Percentiles rank a stretch among this genome's conserved stretches.
phyloP scores from a whole-genome alignment of 257 asterid species.

The Ehretia macrophylla region DNA sequence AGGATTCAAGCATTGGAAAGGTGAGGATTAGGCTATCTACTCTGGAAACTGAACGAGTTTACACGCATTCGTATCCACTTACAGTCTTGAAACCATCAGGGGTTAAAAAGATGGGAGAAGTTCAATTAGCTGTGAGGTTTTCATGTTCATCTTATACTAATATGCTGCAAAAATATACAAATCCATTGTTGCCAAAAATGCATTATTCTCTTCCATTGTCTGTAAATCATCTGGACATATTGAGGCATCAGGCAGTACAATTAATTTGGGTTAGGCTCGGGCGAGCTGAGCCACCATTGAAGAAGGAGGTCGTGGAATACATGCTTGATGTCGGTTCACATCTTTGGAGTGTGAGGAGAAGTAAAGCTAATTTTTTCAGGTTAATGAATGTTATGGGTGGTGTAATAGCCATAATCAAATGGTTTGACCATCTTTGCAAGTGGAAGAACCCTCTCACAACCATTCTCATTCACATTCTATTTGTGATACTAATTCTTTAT shows the following conservation, averaged over 20 bases:
- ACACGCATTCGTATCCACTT: slow-evolving; percentile 77
- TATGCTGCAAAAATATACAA: slow-evolving; percentile 55
- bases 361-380: slow-evolving; percentile 66
- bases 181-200: slow-evolving; percentile 77
- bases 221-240: slow-evolving; percentile 38
- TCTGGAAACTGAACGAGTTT: slow-evolving; percentile 71
- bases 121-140: slow-evolving; percentile 73
- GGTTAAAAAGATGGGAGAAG: slow-evolving; percentile 75
- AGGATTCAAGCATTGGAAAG: slow-evolving; percentile 63
- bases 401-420: slow-evolving; percentile 30
- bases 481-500: slow-evolving; percentile 46
- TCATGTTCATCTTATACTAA: slow-evolving; percentile 64
- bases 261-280: slow-evolving; percentile 44
- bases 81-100: slow-evolving; percentile 59
- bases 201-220: slow-evolving; percentile 67
- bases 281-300: slow-evolving; percentile 76
- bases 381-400: slow-evolving; percentile 49
- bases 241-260: slow-evolving; percentile 58
- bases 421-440: slow-evolving; percentile 69
- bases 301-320: slow-evolving; percentile 56
- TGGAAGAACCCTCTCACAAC: slow-evolving; percentile 89
- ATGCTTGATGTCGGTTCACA: slow-evolving; percentile 73
- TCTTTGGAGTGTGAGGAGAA: slow-evolving; percentile 73
- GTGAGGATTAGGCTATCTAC: slow-evolving; percentile 79
- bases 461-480: slow-evolving; percentile 59